Evolutionary conservation across 345 rosid genomes (phyloP), one percentile per base, ranked within the genome.

Genomic region (Toxicodendron radicans): DNA sequence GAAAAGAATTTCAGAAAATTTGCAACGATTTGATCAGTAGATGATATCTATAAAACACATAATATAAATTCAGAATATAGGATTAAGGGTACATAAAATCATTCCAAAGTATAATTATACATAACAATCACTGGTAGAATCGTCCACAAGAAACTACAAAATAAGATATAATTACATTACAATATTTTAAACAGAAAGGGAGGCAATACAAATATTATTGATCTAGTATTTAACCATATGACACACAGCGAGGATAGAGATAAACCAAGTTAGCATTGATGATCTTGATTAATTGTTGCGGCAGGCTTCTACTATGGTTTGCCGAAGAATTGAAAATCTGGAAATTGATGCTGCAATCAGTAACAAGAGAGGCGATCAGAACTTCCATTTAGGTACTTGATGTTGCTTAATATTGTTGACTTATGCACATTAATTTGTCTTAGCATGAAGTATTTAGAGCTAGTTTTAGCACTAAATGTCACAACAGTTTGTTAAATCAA

Each of bases 291-390:
- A 27, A 27, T 27, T 66, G 21, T 59, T 71, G 72, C 64, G 68
- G 49, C 63, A 68, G 71, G 61, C 62, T 58, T 83, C 84, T 75
- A 79, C 84, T 75, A 79, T 70, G 77, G 54, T 52, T 78, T 80
- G 80, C 63, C 33, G 18, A 73, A 76, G 75, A 76, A 64, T 54
- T 60, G 80, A 21, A 83, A 80, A 14, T 79, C 81, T 65, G 76
- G 13, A 17, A 72, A 48, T 56, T 79, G 83, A 58, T 80, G 73
- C 84, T 85, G 88, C 83, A 72, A 68, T 38, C 35, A 63, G 49
- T 32, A 71, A 27, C 23, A 73, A 33, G 14, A 23, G 45, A 43
- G 12, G 6, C 33, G 23, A 21, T 68, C 27, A 73, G 59, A 53
- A 51, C 14, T 54, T 53, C 35, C 17, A 66, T 13, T 38, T 17